Base-by-base conservation (phyloP, 2,329 filamentous ascomycete species). In the Colletotrichum liaoningense region DNA sequence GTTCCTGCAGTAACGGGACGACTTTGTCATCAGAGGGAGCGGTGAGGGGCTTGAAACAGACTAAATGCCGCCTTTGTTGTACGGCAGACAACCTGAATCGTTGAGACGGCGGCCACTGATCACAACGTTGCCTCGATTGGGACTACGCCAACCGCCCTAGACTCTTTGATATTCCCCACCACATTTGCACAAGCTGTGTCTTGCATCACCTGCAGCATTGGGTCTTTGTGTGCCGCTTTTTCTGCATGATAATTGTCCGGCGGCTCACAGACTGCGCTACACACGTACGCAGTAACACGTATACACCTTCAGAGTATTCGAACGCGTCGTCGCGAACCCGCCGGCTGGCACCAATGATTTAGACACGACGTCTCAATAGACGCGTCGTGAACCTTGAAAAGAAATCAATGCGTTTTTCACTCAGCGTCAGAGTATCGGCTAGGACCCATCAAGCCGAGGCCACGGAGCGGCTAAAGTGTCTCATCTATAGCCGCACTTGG, bases 11-110 rank as follows among this genome's bases (percentile, higher is more conserved):
- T 30, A 69, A 72, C 49, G 49, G n/a, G 24, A 35, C 14, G 42
- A 22, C 28, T 52, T 42, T 24, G 16, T 54, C 58, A 57, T 19
- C 38, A 55, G n/a, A 16, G 49, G 63, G 35, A 55, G 58, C 69
- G 69, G 42, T 63, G 58, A 72, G 69, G 65, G 26, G 58, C 54
- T 59, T 69, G 69, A 69, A 72, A 72, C 69, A 42, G 42, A 24
- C 69, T 69, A 69, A 54, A 63, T 28, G 65, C 38, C n/a, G 24
- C 63, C 65, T 72, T 69, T 72, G 65, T 72, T 69, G 58, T 58
- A 63, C 65, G 3, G 38, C 52, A 42, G 49, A 12, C 38, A 54
- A 38, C 14, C 33, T 30, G 26, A 30, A 24, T 56, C 35, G 49
- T 68, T 46, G 64, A 72, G 56, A 55, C 56, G 63, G 69, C 24